These are phyloP conservation scores for Neurospora tetraspora DNA, from an alignment of 495 filamentous ascomycete species.

Conservation along the genomic window DNA sequence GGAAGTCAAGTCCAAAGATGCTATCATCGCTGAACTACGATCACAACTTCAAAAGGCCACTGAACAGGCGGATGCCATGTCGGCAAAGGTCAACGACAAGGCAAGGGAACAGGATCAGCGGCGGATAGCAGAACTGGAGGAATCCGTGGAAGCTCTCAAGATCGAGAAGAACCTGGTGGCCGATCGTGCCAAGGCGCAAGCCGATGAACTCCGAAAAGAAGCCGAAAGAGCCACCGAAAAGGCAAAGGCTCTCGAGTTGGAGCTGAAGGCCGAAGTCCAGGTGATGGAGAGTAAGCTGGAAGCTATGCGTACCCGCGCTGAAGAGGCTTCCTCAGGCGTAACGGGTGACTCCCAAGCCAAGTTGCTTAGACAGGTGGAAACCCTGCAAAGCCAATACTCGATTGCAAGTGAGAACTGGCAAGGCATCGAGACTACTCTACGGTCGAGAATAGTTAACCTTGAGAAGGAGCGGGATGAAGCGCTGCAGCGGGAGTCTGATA, in stretches of 20 bases:
- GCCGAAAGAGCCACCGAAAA: conserved; percentile 66
- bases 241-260: conserved; percentile 57
- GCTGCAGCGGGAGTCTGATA: conserved; percentile 70
- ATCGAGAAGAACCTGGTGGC: conserved; percentile 68
- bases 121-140: conserved; percentile 56
- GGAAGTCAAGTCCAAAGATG: conserved; percentile 57
- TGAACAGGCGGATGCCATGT: conserved; percentile 56
- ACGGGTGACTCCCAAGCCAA: conserved; percentile 82
- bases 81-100: conserved; percentile 54
- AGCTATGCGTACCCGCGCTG: conserved; percentile 69
- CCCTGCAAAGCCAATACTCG: conserved; percentile 88
- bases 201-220: conserved; percentile 58
- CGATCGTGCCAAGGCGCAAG: conserved; percentile 60
- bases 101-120: conserved; percentile 57
- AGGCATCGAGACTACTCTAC: conserved; percentile 75
- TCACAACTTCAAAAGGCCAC: conserved; percentile 58
- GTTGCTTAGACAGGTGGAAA: conserved; percentile 87
- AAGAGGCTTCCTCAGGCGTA: conserved; percentile 79
- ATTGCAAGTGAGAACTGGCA: conserved; percentile 97
- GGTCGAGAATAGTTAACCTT: conserved; percentile 58
- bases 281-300: conserved; percentile 86
- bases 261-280: conserved; percentile 74
- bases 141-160: conserved; percentile 57
- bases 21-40: conserved; percentile 58
- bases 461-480: conserved; percentile 89